Base-by-base conservation (phyloP, 805 yeast species). In the Lipomyces chichibuensis region DNA sequence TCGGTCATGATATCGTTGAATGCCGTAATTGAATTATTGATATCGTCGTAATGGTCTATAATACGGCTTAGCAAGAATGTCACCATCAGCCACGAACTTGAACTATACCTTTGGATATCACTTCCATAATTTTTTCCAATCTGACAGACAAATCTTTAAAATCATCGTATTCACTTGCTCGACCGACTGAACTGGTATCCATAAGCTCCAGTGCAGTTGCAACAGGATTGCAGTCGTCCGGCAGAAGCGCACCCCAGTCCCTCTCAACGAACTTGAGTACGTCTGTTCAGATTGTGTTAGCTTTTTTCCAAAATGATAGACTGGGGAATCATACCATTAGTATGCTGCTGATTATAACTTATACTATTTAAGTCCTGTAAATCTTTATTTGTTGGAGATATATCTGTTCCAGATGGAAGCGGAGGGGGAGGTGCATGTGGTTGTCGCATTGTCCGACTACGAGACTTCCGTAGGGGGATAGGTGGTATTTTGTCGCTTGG, bases 151-250 rank as follows among this genome's bases (percentile, higher is more conserved):
- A 77, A 59, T 84, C 83, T 55, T 83, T 80, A 72, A 94, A 94
- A 68, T 91, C 92, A 1, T 82, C 82, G 65, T 83, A 82, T 67
- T 88, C 85, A 73, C 88, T 88, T 0, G 97, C 96, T 73, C 91
- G 79, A 0, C 98, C 98, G n/a, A 92, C 95, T 0, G 97, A 90
- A 1, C 96, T 87, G 73, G 88, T 88, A 77, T 94, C 98, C 73
- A 92, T 80, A 65, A 95, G 81, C 0, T 93, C 87, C 52, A 94
- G 81, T 0, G 97, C 97, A 62, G 88, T 81, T 72, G 92, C 97
- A 57, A 95, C 82, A 1, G 97, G 96, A 75, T 92, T 92, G 63
- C 91, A 86, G 60, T 85, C 83, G 8, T 82, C 82, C 0, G 80
- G 79, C 6, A 83, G 77, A 7, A 87, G 77, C 62, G 84, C 82